phyloP scores from a whole-genome alignment of 2,329 filamentous ascomycete genomes.

The Trichophyton schoenleinii region DNA sequence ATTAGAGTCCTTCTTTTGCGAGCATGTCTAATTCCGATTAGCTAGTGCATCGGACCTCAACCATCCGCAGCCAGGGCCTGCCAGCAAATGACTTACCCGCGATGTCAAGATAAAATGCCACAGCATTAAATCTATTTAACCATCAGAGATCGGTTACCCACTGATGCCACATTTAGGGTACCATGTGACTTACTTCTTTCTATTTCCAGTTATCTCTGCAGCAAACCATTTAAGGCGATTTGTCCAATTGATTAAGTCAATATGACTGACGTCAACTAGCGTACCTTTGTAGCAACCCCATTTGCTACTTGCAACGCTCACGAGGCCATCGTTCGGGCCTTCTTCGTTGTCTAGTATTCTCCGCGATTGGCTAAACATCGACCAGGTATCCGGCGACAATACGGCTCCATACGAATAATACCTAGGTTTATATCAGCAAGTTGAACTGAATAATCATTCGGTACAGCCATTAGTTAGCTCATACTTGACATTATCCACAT shows the following conservation, averaged over 20 bases:
- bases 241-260: conserved; percentile 56
- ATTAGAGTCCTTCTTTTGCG: conserved; percentile 48
- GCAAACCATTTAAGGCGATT: conserved; percentile 49
- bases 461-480: conserved; percentile 4
- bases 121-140: conserved; percentile 48
- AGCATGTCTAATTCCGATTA: conserved; percentile 45
- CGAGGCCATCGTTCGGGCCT: conserved; percentile 51
- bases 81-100: conserved; percentile 37
- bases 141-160: conserved; percentile 10
- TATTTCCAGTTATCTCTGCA: conserved; percentile 44
- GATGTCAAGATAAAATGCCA: conserved; percentile 52
- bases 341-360: conserved; percentile 42
- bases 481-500: conserved; percentile 40
- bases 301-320: conserved; percentile 45
- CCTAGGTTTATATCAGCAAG: conserved; percentile 17
- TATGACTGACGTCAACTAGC: conserved; percentile 49
- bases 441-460: not conserved
- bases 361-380: conserved; percentile 46
- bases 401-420: conserved; percentile 54
- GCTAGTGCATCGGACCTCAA: not conserved
- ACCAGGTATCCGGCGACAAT: conserved; percentile 43
- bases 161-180: not conserved
- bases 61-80: conserved; percentile 2
- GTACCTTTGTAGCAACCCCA: conserved; percentile 55
- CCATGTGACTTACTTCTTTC: conserved; percentile 34